Evolutionary conservation across 2,329 filamentous ascomycete species (phyloP), one percentile per base, ranked within the genome.

Genomic region (Sporothrix dimorphospora): DNA sequence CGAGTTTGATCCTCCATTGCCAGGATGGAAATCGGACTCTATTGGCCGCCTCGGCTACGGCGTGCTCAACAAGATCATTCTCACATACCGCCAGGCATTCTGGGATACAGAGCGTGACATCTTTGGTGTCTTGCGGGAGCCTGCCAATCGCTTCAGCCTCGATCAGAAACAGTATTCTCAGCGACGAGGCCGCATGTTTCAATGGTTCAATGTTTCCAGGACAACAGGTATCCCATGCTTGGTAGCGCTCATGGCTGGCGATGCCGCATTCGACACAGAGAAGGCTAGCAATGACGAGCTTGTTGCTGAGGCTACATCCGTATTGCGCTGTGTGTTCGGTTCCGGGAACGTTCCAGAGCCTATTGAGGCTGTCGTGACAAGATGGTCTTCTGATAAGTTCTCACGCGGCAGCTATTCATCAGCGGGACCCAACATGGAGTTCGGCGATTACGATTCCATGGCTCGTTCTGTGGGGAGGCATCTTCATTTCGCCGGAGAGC

Each of bases 321-420:
- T 97, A 47, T 85, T 98, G 24, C 89, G 90, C 57, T 90, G 89
- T 75, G 90, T 97, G 61, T 98, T 97, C 77, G 88, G 89, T 1
- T 78, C 83, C 16, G 14, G 55, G 1, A 80, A 85, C 40, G 92
- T 98, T 0, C 94, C 94, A 0, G 85, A 90, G 61, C 96, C 97
- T 0, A 83, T 91, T 2, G 95, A 99, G 81, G 90, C 93, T 1
- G 91, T 99, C 63, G 89, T 99, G 55, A 99, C 96, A 27, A 89
- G 95, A 74, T 99, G 96, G 96, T 92, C 91, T 30, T 92, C 91
- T 53, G 96, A 99, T 80, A 90, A 88, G 21, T 99, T 97, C 80
- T 92, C 95, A n/a, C 87, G 92, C 74, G 96, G 96, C 42, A 98
- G 93, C 79, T 99, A 99, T 81, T 99, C 97, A 2, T 98, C 93